Base-by-base conservation (phyloP, 257 asterid genomes). In the Apocynum venetum region DNA sequence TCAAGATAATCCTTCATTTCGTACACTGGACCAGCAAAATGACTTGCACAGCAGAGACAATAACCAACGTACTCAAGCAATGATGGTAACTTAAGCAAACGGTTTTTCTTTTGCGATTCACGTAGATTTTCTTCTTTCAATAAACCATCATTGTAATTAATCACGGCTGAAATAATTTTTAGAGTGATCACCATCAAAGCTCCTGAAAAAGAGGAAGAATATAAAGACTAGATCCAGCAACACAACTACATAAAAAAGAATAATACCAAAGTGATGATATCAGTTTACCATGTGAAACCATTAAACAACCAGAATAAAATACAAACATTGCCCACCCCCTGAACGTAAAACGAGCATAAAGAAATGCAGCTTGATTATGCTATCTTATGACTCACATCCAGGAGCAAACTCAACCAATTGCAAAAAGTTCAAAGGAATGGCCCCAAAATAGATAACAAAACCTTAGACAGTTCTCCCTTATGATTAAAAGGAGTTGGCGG, bases 11-110 rank as follows among this genome's bases (percentile, higher is more conserved):
- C 97, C 79, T 92, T 91, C 91, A 96, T 92, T 84, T 96, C 99
- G 81, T 83, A 96, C 53, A 96, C 98, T 49, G 99, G 99, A 81
- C 99, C 99, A 53, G 99, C 99, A 88, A 96, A 93, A 89, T 96
- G 99, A 79, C 95, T 96, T 81, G 97, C 99, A 72, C 99, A 93
- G 79, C 97, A 93, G 70, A 96, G 92, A 83, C 99, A 96, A 79
- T 86, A 93, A 67, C 98, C 99, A 72, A 69, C 19, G 79, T 96
- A 96, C 80, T 96, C 98, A 35, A 91, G 80, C 67, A 93, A 46
- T 52, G 98, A 91, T 68, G 99, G 99, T 83, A 92, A 83, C 76
- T 89, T 86, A 75, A 85, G 77, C 86, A 96, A 83, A 79, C 97
- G 90, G 53, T 96, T 88, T 85, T 92, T 93, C 89, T 79, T 89